A percentile compares a stretch with the other conserved stretches of the same genome.
Evolutionary conservation across 2,329 filamentous ascomycete species (phyloP).

Genomic region (Phialophora verrucosa): DNA sequence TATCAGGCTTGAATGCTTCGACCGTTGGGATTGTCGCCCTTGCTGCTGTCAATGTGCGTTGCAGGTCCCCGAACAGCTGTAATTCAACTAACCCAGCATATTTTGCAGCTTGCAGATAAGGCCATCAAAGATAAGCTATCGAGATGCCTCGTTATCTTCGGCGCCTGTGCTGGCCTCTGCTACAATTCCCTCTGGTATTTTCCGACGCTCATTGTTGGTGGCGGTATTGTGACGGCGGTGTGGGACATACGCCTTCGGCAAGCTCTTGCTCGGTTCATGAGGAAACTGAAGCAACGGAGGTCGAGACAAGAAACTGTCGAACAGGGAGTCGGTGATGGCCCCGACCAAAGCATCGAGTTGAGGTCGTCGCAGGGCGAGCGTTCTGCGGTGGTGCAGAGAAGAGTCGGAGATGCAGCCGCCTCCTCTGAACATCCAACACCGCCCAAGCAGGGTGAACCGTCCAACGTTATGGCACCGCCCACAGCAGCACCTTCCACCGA

Average conservation of each 20-base stretch:
- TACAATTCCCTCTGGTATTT: slow-evolving; percentile 80
- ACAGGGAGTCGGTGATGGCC: neutral
- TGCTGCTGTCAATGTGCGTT: slow-evolving; percentile 60
- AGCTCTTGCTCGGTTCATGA: slow-evolving; percentile 48
- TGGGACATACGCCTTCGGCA: slow-evolving; percentile 64
- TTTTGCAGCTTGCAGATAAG: slow-evolving; percentile 65
- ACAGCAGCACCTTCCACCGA: slow-evolving; percentile 14
- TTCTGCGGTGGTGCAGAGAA: neutral
- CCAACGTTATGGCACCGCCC: neutral
- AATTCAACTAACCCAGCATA: neutral
- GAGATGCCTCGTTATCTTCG: slow-evolving; percentile 67
- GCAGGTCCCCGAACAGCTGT: slow-evolving; percentile 40
- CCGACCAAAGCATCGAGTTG: neutral
- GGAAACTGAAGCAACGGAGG: slow-evolving; percentile 16
- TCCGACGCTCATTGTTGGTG: slow-evolving; percentile 65
- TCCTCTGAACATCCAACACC: neutral
- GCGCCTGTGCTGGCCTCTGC: slow-evolving; percentile 67
- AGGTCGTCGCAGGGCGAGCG: neutral
- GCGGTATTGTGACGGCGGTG: slow-evolving; percentile 59
- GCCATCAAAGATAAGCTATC: slow-evolving; percentile 70
- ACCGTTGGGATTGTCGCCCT: slow-evolving; percentile 75
- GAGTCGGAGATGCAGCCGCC: neutral
- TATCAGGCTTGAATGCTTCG: slow-evolving; percentile 73
- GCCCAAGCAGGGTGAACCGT: neutral
- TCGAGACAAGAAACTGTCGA: neutral